Evolutionary conservation across 2,329 filamentous ascomycete species (phyloP).

Genomic region (Calonectria honghensis): DNA sequence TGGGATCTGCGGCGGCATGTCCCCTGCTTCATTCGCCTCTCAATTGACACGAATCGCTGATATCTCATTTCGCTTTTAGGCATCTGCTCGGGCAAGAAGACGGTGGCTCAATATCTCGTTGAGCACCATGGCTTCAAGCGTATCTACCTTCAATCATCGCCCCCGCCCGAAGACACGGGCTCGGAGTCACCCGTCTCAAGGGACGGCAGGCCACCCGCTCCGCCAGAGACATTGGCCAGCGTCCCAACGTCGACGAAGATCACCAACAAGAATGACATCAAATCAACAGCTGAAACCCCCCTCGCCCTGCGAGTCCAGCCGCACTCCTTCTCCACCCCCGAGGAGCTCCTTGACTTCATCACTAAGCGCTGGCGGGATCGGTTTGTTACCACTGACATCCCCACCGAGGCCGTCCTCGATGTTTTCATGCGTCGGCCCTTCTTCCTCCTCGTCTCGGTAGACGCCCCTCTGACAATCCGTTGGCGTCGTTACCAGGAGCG

Average conservation of each 20-base stretch:
- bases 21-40: constrained; percentile 21
- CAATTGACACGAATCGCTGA: constrained; percentile 20
- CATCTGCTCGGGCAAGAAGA: constrained; percentile 94
- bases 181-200: constrained; percentile 40
- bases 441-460: constrained; percentile 93
- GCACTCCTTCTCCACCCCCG: constrained; percentile 75
- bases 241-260: constrained; percentile 54
- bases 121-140: constrained; percentile 88
- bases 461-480: constrained; percentile 89
- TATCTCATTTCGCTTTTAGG: constrained; percentile 69
- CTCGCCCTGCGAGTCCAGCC: constrained; percentile 53
- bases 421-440: constrained; percentile 87
- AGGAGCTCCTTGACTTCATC: constrained; percentile 87
- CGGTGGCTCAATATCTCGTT: constrained; percentile 90
- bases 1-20: constrained; percentile 82
- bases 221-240: constrained; percentile 49
- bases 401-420: constrained; percentile 83
- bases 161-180: constrained; percentile 33
- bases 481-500: constrained; percentile 83
- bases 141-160: constrained; percentile 72
- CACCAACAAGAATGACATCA: constrained; percentile 53
- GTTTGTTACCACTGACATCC: constrained; percentile 91
- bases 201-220: constrained; percentile 32
- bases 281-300: constrained; percentile 53
- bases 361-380: constrained; percentile 88